Evolutionary conservation across 2,329 filamentous ascomycete genomes (phyloP).

Genomic region (Chaetoscypha palmicola): DNA sequence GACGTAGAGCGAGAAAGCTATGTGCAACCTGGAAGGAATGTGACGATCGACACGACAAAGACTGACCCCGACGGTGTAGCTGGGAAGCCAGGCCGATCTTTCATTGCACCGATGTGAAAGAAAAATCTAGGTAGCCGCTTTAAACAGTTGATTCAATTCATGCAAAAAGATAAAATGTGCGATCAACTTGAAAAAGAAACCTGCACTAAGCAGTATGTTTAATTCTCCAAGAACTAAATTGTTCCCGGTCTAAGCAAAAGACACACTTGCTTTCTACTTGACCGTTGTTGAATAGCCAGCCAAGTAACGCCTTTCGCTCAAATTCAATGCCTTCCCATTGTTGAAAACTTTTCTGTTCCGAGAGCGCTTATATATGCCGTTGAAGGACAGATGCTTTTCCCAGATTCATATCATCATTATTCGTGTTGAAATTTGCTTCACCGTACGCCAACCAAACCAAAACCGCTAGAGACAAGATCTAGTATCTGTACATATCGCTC

Average conservation of each 20-base stretch:
- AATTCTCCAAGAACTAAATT: slow-evolving; percentile 5
- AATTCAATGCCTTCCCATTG: slow-evolving; percentile 22
- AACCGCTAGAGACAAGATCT: slow-evolving; percentile 20
- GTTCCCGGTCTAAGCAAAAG: slow-evolving; percentile 25
- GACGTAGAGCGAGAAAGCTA: neutral
- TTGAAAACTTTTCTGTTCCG: slow-evolving; percentile 31
- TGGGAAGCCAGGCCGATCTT: no score
- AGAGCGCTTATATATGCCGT: slow-evolving; percentile 43
- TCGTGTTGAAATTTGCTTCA: slow-evolving; percentile 32
- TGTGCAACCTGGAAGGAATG: neutral
- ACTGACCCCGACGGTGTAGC: no score
- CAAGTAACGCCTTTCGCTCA: slow-evolving; percentile 34
- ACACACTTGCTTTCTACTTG: slow-evolving; percentile 29
- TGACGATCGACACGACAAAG: neutral
- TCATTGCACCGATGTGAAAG: no score
- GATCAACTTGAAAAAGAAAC: neutral
- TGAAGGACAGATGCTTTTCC: slow-evolving; percentile 54
- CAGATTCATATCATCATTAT: slow-evolving; percentile 54
- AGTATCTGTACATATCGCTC: slow-evolving; percentile 65
- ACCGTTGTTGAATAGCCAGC: slow-evolving; percentile 35
- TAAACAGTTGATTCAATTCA: no score
- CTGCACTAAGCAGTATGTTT: neutral
- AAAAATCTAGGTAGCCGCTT: no score
- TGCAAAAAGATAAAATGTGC: neutral
- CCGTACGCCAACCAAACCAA: slow-evolving; percentile 20